phyloP scores from a whole-genome alignment of 371 early-diverging fungal genomes.

The Zychaea mexicana region DNA sequence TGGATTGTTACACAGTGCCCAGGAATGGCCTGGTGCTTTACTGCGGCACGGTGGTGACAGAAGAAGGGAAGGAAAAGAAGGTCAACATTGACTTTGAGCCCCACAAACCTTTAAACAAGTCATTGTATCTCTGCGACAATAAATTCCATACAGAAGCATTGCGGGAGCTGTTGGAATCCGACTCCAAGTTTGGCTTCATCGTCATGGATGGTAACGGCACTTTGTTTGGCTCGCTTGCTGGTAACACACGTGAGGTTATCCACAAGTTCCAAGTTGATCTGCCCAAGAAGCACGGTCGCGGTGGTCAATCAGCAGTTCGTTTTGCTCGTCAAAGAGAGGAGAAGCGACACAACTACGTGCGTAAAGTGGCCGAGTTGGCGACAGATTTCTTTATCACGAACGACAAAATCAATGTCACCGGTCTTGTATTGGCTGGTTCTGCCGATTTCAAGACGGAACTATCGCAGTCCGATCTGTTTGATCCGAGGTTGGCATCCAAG shows the following conservation, averaged over 20 bases:
- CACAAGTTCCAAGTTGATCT: constrained; percentile 97
- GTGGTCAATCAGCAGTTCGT: constrained; percentile 99
- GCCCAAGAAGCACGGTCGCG: constrained; percentile 99
- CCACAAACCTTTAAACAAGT: constrained; percentile 99
- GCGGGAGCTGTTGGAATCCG: constrained; percentile 92
- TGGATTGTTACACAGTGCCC: constrained; percentile 64
- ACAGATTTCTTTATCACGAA: constrained; percentile 65
- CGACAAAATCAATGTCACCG: constrained; percentile 81
- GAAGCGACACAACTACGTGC: constrained; percentile 98
- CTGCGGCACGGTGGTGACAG: constrained; percentile 97
- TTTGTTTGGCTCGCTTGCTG: constrained; percentile 97
- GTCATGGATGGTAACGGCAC: constrained; percentile 99
- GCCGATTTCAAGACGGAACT: constrained; percentile 99
- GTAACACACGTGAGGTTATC: constrained; percentile 96
- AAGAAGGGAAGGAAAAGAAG: constrained; percentile 99
- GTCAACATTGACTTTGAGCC: constrained; percentile 99
- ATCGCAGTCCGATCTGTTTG: constrained; percentile 93
- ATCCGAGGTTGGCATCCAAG: constrained; percentile 88
- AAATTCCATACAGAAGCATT: constrained; percentile 99
- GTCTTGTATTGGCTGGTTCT: constrained; percentile 96
- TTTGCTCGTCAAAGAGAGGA: constrained; percentile 99
- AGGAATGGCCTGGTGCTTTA: constrained; percentile 94
- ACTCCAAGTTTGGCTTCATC: constrained; percentile 99
- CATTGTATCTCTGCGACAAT: constrained; percentile 99
- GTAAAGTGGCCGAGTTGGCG: constrained; percentile 98